Base-by-base conservation (phyloP, 495 filamentous ascomycete genomes). In the Neurospora terricola region DNA sequence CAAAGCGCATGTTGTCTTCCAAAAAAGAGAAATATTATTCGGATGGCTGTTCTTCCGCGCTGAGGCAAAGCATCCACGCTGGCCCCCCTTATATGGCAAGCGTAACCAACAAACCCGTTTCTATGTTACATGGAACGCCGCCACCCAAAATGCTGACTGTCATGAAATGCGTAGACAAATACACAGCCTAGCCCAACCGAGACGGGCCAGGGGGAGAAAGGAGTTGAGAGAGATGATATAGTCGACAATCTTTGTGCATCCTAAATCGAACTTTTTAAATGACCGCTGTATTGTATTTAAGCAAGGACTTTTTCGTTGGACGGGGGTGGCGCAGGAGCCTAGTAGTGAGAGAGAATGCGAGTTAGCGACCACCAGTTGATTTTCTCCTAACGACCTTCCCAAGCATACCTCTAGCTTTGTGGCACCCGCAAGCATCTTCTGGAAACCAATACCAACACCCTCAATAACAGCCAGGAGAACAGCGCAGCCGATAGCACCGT, bases 371-470 rank as follows among this genome's bases (percentile, higher is more conserved):
- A 16, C 5, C 18, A 11, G 42, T 34, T 66, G 12, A 0, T 30
- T 66, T 2, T 7, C 11, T 34, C 54, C 5, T 0, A 9, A 34
- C 27, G 5, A 36, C 54, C 2, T 16, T 34, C 54, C 27, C 14
- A 66, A 9, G 54, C 84, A 70, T 76, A 92, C 90, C 83, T 97
- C 94, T 78, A 97, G 85, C 86, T 90, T 91, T 76, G 93, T 97
- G 80, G 92, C 91, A 54, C 94, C 92, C 7, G 96, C 94, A 87
- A 98, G 92, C 91, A 98, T 94, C 78, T 94, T 90, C 82, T 97
- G 93, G 86, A 98, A 94, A 16, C 93, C 96, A 78, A 99, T 98
- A 75, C 96, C 95, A 54, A 98, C 96, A 75, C 96, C 96, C 83
- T 99, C 96, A 74, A 99, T 98, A 62, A 99, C 95, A 11, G 91